These are phyloP conservation scores for Raddia distichophylla DNA, from an alignment of 176 grass and related monocot species.

Conservation along the genomic window DNA sequence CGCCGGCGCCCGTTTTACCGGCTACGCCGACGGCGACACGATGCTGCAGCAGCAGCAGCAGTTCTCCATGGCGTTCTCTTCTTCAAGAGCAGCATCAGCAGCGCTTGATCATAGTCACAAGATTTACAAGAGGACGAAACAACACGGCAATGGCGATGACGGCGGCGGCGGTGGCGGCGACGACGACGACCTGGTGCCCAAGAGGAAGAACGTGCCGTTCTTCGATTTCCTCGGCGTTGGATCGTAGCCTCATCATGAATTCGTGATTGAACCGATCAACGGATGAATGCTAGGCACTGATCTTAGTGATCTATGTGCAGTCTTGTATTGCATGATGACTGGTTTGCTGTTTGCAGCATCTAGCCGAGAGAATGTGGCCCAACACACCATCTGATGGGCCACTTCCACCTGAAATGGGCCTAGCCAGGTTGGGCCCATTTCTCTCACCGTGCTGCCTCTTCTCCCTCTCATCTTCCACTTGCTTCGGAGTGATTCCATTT, in stretches of 20 bases:
- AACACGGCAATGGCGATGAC: neutral
- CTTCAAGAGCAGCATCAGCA: neutral
- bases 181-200: neutral
- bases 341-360: no score
- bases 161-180: neutral
- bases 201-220: conserved; percentile 48
- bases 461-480: no score
- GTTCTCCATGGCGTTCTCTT: neutral
- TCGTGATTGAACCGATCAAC: neutral
- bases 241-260: neutral
- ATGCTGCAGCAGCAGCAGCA: neutral
- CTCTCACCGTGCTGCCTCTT: no score
- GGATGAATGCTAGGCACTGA: neutral
- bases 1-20: neutral
- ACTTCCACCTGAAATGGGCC: no score
- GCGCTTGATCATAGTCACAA: neutral
- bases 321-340: no score
- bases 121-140: neutral
- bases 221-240: conserved; percentile 69
- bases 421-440: no score
- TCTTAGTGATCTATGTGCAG: no score
- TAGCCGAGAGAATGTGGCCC: no score
- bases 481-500: no score
- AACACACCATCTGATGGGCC: no score
- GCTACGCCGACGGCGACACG: neutral